Conservation (phyloP, 345 rosid genomes). For the Gossypium anomalum region DNA sequence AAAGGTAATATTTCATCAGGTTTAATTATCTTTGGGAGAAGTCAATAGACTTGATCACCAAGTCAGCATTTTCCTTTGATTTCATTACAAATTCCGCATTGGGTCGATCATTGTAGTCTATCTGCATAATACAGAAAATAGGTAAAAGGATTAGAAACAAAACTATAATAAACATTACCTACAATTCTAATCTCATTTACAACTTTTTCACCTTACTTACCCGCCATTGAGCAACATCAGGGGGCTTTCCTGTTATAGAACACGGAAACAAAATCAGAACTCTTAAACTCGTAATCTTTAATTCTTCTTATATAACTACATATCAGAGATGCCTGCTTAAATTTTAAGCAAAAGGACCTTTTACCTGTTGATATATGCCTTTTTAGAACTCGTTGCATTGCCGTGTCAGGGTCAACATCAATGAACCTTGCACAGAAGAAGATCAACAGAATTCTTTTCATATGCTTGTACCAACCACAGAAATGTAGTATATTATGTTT, state of each 20-base stretch:
- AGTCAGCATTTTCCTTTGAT: constrained; percentile 67
- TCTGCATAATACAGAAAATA: constrained; percentile 38
- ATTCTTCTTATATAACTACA: background rate
- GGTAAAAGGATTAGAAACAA: background rate
- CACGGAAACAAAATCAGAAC: background rate
- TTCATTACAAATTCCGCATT: constrained; percentile 78
- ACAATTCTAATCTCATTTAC: background rate
- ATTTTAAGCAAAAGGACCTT: background rate
- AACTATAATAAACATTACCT: background rate
- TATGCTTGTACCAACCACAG: background rate
- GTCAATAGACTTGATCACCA: constrained; percentile 53
- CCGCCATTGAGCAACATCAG: constrained; percentile 77
- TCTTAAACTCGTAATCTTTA: background rate
- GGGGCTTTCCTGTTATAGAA: constrained; percentile 60
- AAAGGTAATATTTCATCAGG: background rate
- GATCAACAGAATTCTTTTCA: background rate
- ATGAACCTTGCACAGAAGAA: constrained; percentile 52
- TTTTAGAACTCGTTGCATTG: constrained; percentile 71
- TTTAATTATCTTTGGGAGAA: constrained; percentile 20
- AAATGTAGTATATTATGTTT: background rate
- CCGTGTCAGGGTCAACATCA: constrained; percentile 63
- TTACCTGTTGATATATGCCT: constrained; percentile 80
- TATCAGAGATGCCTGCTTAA: background rate
- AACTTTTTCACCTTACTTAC: constrained; percentile 30
- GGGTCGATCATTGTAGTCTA: constrained; percentile 72